Evolutionary conservation across 164 flowering plant species (phyloP).

Genomic region (Vitis rotundifolia): DNA sequence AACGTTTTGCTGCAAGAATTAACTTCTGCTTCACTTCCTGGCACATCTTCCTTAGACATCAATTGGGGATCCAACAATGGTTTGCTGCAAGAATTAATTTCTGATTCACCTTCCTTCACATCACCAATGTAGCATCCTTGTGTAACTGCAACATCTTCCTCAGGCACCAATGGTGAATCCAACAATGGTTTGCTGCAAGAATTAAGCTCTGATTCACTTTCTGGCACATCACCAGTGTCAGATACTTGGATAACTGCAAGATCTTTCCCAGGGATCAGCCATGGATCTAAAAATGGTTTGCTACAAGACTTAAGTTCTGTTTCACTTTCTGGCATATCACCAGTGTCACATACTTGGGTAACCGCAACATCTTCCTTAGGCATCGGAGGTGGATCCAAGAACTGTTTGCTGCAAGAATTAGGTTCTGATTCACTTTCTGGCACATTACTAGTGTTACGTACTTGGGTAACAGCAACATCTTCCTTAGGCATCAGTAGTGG

Average conservation of each 20-base stretch:
- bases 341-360: slow-evolving; percentile 9
- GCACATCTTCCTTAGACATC: neutral
- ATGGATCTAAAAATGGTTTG: no score
- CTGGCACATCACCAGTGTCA: slow-evolving; percentile 1
- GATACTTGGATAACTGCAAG: slow-evolving; percentile 4
- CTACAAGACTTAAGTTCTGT: no score
- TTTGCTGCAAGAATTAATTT: no score
- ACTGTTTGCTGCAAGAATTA: slow-evolving; percentile 7
- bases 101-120: neutral
- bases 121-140: slow-evolving; percentile 7
- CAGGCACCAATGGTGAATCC: neutral
- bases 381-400: neutral
- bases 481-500: no score
- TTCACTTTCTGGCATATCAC: neutral
- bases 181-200: no score
- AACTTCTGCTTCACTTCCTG: neutral
- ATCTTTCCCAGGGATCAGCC: slow-evolving; percentile 16
- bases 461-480: no score
- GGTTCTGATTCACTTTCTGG: slow-evolving; percentile 10
- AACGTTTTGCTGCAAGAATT: no score
- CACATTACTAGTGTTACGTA: neutral
- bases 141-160: slow-evolving; percentile 18
- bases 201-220: no score
- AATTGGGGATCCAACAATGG: no score
- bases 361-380: slow-evolving; percentile 1